Base-by-base conservation (phyloP, 768 basidiomycete genomes). In the Amanita jacksonii region DNA sequence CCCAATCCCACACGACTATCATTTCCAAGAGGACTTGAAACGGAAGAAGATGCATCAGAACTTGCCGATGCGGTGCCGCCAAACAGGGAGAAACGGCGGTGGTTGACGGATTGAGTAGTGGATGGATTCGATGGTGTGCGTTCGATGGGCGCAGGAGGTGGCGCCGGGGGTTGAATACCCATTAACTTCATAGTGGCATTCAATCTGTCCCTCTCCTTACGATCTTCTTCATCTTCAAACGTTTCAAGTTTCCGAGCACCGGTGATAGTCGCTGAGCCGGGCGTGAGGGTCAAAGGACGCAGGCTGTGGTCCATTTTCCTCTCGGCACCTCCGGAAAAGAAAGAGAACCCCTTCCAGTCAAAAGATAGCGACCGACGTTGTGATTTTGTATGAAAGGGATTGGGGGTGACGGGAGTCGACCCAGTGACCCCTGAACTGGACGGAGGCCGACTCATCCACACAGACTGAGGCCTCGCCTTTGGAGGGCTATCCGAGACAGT, bases 131-230 rank as follows among this genome's bases (percentile, higher is more conserved):
- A 53, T 15, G 57, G 49, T 41, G 61, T 41, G 36, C 54, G 53
- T 48, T 62, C 53, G 33, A 65, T 50, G 10, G 53, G 48, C 16
- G 46, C 38, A 2, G 68, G 57, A n/a, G 73, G 61, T 10, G 73
- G 64, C 39, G 69, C 55, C n/a, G 67, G 58, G 23, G 81, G 78
- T 59, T 84, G 79, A 48, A 94, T 88, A 4, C 94, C 94, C 83
- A 93, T 90, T 22, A 94, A 66, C 59, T 90, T 88, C 85, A 98
- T 86, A 20, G 90, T 89, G 12, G 89, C 89, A 51, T 84, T 73
- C 43, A 97, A 69, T 12, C 91, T 76, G 58, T 92, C 91, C 44
- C 93, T 71, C 62, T 94, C 91, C 49, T 72, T 74, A 30, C 77
- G 71, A 57, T 96, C 92, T 49, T 97, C 90, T 47, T 97, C 94